These are phyloP conservation scores for Fusarium transvaalense DNA, from an alignment of 2,329 filamentous ascomycete species.

Conservation along the genomic window DNA sequence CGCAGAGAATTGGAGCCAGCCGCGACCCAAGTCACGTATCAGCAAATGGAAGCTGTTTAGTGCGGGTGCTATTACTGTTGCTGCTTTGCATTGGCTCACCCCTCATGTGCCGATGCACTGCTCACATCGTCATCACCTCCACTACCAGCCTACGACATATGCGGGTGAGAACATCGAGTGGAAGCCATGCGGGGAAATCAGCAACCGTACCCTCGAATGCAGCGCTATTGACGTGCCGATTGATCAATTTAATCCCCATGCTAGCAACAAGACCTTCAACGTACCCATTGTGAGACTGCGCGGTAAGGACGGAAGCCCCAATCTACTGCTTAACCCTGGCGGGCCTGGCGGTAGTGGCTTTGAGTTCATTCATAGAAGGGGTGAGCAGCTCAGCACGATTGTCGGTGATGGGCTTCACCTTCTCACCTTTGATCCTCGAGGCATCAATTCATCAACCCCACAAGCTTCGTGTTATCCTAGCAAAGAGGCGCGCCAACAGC, in stretches of 20 bases:
- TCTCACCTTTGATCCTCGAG: slow-evolving; percentile 62
- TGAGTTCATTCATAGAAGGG: slow-evolving; percentile 52
- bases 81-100: slow-evolving; percentile 23
- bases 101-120: slow-evolving; percentile 6
- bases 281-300: slow-evolving; percentile 61
- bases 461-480: slow-evolving; percentile 57
- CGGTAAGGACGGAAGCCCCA: slow-evolving; percentile 57
- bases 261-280: slow-evolving; percentile 56
- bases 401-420: slow-evolving; percentile 61
- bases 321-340: slow-evolving; percentile 62
- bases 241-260: slow-evolving; percentile 58
- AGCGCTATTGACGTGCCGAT: slow-evolving; percentile 60
- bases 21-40: background rate
- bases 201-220: slow-evolving; percentile 57
- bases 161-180: slow-evolving; percentile 48
- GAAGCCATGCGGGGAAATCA: slow-evolving; percentile 55
- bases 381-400: slow-evolving; percentile 52
- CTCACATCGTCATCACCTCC: slow-evolving; percentile 21
- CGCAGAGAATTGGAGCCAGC: background rate
- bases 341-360: slow-evolving; percentile 62
- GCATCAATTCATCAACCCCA: slow-evolving; percentile 52
- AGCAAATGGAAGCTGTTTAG: slow-evolving; percentile 34
- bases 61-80: slow-evolving; percentile 12
- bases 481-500: slow-evolving; percentile 48
- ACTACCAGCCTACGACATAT: slow-evolving; percentile 7